phyloP scores from a whole-genome alignment of 2,329 filamentous ascomycete genomes.

The Fusarium ambrosium region DNA sequence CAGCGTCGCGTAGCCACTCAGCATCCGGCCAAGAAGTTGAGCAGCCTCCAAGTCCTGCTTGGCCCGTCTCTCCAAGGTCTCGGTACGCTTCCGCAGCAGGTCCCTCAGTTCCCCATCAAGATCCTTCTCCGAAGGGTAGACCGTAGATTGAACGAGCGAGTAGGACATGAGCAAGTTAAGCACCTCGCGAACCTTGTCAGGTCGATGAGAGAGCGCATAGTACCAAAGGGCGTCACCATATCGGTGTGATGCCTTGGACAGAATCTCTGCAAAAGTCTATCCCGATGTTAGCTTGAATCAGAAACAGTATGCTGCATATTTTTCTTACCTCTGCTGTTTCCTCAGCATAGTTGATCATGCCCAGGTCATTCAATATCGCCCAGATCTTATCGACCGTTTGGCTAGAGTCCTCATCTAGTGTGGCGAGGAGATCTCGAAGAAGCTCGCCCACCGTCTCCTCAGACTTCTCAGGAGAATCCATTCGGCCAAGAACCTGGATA shows the following conservation, averaged over 20 bases:
- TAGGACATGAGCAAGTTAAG: constrained; percentile 89
- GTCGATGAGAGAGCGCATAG: constrained; percentile 86
- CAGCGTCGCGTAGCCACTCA: constrained; percentile 93
- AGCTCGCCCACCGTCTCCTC: constrained; percentile 81
- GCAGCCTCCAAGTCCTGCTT: constrained; percentile 85
- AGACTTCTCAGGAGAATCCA: constrained; percentile 80
- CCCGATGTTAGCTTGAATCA: constrained; percentile 43
- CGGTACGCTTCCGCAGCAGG: constrained; percentile 79
- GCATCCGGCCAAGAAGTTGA: constrained; percentile 83
- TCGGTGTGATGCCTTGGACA: constrained; percentile 78
- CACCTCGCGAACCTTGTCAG: constrained; percentile 84
- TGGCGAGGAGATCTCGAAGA: constrained; percentile 74
- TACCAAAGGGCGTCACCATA: constrained; percentile 92
- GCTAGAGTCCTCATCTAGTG: constrained; percentile 74
- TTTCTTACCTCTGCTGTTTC: constrained; percentile 82
- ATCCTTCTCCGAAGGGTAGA: constrained; percentile 78
- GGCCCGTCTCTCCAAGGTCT: constrained; percentile 79
- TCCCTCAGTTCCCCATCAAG: constrained; percentile 79
- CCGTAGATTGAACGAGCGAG: constrained; percentile 86
- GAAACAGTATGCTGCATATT: not conserved
- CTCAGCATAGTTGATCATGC: constrained; percentile 82
- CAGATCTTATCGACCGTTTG: constrained; percentile 86
- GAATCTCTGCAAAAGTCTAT: constrained; percentile 85
- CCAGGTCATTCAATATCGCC: constrained; percentile 80
- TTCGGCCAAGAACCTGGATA: constrained; percentile 83